These are phyloP conservation scores for Casuarina cunninghamiana DNA, from an alignment of 306 rosid species.

Conservation along the genomic window DNA sequence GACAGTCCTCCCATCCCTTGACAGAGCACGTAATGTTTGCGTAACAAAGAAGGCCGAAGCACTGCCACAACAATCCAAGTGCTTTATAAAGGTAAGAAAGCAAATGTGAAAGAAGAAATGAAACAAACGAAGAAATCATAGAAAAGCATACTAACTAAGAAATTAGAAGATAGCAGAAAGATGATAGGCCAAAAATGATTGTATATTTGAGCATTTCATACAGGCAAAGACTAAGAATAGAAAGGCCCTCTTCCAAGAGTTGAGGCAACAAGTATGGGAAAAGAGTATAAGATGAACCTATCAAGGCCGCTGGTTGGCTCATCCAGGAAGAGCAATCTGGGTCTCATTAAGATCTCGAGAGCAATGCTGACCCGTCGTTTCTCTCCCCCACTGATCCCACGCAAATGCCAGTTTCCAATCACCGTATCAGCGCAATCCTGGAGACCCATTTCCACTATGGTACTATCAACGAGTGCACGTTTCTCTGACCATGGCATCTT, in stretches of 20 bases:
- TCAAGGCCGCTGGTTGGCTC: slow-evolving; percentile 99
- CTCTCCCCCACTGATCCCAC: slow-evolving; percentile 98
- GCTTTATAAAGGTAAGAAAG: background rate
- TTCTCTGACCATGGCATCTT: slow-evolving; percentile 76
- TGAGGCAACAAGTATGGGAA: no score
- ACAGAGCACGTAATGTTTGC: slow-evolving; percentile 77
- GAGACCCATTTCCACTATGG: slow-evolving; percentile 92
- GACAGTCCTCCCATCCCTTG: slow-evolving; percentile 92
- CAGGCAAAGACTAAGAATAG: no score
- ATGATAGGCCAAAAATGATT: no score
- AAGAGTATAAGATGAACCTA: slow-evolving; percentile 42
- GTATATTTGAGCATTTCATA: no score
- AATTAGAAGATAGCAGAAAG: no score
- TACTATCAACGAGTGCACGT: slow-evolving; percentile 72
- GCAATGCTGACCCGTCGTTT: slow-evolving; percentile 96
- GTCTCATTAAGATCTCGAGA: slow-evolving; percentile 86
- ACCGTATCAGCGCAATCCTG: slow-evolving; percentile 96
- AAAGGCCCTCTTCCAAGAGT: no score
- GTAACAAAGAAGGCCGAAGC: slow-evolving; percentile 98
- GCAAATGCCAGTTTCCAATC: slow-evolving; percentile 92
- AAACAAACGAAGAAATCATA: no score
- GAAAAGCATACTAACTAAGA: no score
- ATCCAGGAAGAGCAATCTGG: slow-evolving; percentile 88
- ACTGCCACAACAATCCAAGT: slow-evolving; percentile 47
- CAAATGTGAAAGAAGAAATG: no score